Evolutionary conservation across 2,329 filamentous ascomycete species (phyloP).

Genomic region (Aspergillus terreus): DNA sequence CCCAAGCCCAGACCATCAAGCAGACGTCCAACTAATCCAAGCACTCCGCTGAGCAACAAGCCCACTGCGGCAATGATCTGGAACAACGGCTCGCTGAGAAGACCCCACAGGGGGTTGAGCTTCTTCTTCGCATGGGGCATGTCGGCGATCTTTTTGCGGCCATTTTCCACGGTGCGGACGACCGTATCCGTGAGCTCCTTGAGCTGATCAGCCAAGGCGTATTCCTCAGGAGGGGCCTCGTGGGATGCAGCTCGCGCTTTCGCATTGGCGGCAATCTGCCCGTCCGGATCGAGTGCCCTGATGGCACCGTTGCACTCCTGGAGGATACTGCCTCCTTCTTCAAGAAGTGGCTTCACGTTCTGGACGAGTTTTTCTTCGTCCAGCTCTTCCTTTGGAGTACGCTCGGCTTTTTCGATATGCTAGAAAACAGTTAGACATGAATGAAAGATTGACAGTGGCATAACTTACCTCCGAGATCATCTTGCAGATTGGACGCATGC

Average conservation of each 20-base stretch:
- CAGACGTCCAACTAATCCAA: slow-evolving; percentile 77
- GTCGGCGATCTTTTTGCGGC: slow-evolving; percentile 81
- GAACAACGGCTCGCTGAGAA: slow-evolving; percentile 72
- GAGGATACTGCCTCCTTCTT: slow-evolving; percentile 77
- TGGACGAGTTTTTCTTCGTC: slow-evolving; percentile 87
- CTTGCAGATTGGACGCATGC: slow-evolving; percentile 78
- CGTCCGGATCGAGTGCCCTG: slow-evolving; percentile 83
- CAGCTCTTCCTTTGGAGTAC: slow-evolving; percentile 77
- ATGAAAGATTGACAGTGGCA: not conserved
- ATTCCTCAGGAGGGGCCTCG: slow-evolving; percentile 79
- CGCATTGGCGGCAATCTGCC: slow-evolving; percentile 76
- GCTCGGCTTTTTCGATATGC: slow-evolving; percentile 76
- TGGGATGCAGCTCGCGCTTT: slow-evolving; percentile 73
- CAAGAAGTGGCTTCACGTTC: slow-evolving; percentile 81
- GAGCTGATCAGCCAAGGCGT: slow-evolving; percentile 75
- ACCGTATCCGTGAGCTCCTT: slow-evolving; percentile 82
- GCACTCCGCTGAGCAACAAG: slow-evolving; percentile 73
- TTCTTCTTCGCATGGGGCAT: slow-evolving; percentile 96
- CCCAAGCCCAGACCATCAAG: slow-evolving; percentile 79
- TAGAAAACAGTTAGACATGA: slow-evolving; percentile 28
- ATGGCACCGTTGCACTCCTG: slow-evolving; percentile 83
- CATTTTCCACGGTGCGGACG: slow-evolving; percentile 77
- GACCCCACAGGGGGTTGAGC: slow-evolving; percentile 82
- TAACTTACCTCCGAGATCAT: slow-evolving; percentile 71
- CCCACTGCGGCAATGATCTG: slow-evolving; percentile 91